Percentiles rank a stretch among this genome's conserved stretches.
These are phyloP conservation scores for Chaetomium fimeti DNA, from an alignment of 495 filamentous ascomycete species.

Conservation along the genomic window DNA sequence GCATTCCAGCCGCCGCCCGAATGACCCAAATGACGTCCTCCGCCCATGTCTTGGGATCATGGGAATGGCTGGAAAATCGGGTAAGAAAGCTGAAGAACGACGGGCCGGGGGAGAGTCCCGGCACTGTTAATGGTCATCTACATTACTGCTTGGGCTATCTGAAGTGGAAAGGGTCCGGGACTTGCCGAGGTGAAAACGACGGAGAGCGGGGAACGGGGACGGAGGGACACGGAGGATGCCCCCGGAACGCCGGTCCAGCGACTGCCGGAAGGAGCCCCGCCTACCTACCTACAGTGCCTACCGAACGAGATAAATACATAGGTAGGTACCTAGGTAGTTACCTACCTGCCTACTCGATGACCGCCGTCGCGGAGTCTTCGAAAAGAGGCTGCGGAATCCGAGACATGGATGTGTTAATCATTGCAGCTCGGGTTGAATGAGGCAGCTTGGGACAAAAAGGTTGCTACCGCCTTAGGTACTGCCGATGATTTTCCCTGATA, in stretches of 20 bases:
- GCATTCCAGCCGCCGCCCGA: neutral
- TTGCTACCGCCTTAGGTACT: neutral
- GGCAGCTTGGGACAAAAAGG: no score
- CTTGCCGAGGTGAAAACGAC: neutral
- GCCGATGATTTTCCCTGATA: neutral
- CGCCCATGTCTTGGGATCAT: neutral
- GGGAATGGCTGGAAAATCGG: no score
- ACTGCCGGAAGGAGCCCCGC: neutral
- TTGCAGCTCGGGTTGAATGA: neutral
- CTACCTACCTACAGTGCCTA: neutral
- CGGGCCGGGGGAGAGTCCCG: neutral
- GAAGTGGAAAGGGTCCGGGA: no score
- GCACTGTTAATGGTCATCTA: neutral
- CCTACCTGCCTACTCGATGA: no score
- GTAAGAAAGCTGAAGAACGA: no score
- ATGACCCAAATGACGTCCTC: neutral
- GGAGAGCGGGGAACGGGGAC: neutral
- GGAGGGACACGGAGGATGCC: neutral
- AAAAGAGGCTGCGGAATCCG: neutral
- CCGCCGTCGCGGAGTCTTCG: no score
- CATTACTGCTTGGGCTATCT: neutral
- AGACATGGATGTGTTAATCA: neutral
- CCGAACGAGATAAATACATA: neutral
- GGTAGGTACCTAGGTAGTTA: no score
- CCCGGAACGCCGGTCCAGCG: neutral